Evolutionary conservation across 306 rosid genomes (phyloP).

Genomic region (Begonia masoniana): DNA sequence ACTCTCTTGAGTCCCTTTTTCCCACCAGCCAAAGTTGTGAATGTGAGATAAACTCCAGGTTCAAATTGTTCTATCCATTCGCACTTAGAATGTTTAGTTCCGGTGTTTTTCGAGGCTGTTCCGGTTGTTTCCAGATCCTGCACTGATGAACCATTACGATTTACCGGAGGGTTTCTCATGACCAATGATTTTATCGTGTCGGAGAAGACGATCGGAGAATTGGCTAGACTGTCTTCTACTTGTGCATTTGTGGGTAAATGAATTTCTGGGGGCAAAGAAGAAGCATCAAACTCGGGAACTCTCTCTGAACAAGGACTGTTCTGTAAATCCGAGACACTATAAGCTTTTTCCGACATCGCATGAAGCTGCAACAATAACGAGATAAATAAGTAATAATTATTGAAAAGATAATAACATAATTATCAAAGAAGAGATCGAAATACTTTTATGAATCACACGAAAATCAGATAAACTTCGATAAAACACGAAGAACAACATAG

Average conservation of each 20-base stretch:
- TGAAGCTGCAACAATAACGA: constrained; percentile 42
- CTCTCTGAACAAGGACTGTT: constrained; percentile 3
- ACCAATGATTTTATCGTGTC: constrained; percentile 36
- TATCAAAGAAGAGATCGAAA: neutral
- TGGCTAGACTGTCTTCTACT: constrained; percentile 26
- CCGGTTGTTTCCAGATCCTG: constrained; percentile 15
- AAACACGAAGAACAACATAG: neutral
- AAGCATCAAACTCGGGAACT: constrained; percentile 25
- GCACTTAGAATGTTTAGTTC: constrained; percentile 18
- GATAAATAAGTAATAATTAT: neutral
- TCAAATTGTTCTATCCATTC: constrained; percentile 72
- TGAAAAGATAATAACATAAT: neutral
- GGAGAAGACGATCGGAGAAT: constrained; percentile 49
- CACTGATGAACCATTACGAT: constrained; percentile 12
- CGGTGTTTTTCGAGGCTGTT: constrained; percentile 19
- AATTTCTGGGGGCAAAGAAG: constrained; percentile 15
- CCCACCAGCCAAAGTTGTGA: constrained; percentile 50
- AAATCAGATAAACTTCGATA: neutral
- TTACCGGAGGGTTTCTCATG: constrained; percentile 22
- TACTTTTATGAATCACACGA: neutral
- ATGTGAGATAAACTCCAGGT: constrained; percentile 63
- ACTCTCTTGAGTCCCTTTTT: constrained; percentile 58
- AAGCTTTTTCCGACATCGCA: constrained; percentile 34
- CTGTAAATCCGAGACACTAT: constrained; percentile 1
- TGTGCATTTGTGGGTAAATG: constrained; percentile 21